Evolutionary conservation across 2,329 filamentous ascomycete species (phyloP), one percentile per base, ranked within the genome.

Genomic region (Paecilomyces dactylethromorphus): DNA sequence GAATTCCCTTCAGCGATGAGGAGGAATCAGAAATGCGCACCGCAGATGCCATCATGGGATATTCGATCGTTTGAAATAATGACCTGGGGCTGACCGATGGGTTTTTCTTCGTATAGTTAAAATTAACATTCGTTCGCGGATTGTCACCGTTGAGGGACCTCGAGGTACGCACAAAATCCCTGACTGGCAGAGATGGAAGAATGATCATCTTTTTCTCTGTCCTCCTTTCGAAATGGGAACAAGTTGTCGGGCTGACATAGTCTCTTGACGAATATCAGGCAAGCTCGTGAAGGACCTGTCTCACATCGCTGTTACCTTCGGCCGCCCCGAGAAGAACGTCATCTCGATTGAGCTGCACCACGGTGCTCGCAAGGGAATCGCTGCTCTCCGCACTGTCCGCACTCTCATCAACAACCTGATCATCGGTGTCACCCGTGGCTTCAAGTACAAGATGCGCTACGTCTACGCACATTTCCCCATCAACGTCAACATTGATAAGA

Each of bases 401-500:
- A 93, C 93, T 68, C 81, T 97, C 82, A 96, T 99, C 86, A 91
- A 95, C 87, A 99, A 99, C 89, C 80, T 99, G 83, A 90, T 99
- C 81, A 88, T 92, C 74, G 94, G 94, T 81, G 94, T 99, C 70
- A 99, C 94, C 79, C 96, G 93, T 86, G 94, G 94, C 71, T 99
- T 89, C 91, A 95, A 95, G 85, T 99, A 99, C 90, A 99, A 99
- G 91, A 97, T 99, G 93, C 91, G 95, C 76, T 99, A 99, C 85
- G 94, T 99, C 82, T 99, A 99, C 81, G 94, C 94, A 79, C 94
- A 99, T 89, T 99, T 99, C 79, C 94, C 94, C 82, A 99, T 99
- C 91, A 99, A 99, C 87, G 93, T 99, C 84, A 97, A 97, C 86
- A 81, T 99, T 71, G 92, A 96, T 74, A 92, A 97, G 89, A 93